Percentiles rank a stretch among this genome's conserved stretches.
phyloP scores from a whole-genome alignment of 2,329 filamentous ascomycete genomes.

The Chaetomiaceae sp. region DNA sequence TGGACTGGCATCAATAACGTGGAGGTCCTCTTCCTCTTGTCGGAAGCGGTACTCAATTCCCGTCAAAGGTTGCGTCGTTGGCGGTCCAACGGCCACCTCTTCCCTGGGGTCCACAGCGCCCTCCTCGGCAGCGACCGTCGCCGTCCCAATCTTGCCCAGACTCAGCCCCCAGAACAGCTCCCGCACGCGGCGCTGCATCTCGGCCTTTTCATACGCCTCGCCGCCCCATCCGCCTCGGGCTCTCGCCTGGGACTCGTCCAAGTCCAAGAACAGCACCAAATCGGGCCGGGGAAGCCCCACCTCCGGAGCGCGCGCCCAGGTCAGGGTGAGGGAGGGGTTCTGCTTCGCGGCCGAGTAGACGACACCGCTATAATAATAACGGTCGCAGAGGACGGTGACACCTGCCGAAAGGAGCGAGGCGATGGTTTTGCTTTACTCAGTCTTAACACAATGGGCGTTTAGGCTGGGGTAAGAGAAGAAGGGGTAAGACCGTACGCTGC shows the following conservation, averaged over 20 bases:
- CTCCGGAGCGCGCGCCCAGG: slow-evolving; percentile 82
- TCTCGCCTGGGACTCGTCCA: slow-evolving; percentile 67
- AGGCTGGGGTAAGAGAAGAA: background rate
- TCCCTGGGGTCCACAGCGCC: slow-evolving; percentile 12
- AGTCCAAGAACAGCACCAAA: slow-evolving; percentile 79
- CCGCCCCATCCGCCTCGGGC: slow-evolving; percentile 80
- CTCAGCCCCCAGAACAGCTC: slow-evolving; percentile 63
- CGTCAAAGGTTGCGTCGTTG: slow-evolving; percentile 17
- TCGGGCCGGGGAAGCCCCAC: slow-evolving; percentile 84
- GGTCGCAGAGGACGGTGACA: slow-evolving; percentile 76
- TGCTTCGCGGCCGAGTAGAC: slow-evolving; percentile 90
- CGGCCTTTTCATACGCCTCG: slow-evolving; percentile 81
- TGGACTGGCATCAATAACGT: slow-evolving; percentile 51
- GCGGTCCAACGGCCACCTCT: slow-evolving; percentile 19
- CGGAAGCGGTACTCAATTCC: slow-evolving; percentile 35
- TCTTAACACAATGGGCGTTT: background rate
- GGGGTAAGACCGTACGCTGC: slow-evolving; percentile 43
- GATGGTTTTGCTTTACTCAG: slow-evolving; percentile 45
- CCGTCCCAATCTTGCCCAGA: slow-evolving; percentile 41
- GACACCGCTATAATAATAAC: slow-evolving; percentile 92
- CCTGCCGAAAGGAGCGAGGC: slow-evolving; percentile 56
- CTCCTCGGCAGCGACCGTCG: slow-evolving; percentile 22
- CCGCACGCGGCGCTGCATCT: slow-evolving; percentile 76
- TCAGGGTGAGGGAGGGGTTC: slow-evolving; percentile 62
- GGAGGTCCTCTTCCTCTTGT: slow-evolving; percentile 51